Base-by-base conservation (phyloP, 495 filamentous ascomycete species). In the Hypoxylon lenormandii region DNA sequence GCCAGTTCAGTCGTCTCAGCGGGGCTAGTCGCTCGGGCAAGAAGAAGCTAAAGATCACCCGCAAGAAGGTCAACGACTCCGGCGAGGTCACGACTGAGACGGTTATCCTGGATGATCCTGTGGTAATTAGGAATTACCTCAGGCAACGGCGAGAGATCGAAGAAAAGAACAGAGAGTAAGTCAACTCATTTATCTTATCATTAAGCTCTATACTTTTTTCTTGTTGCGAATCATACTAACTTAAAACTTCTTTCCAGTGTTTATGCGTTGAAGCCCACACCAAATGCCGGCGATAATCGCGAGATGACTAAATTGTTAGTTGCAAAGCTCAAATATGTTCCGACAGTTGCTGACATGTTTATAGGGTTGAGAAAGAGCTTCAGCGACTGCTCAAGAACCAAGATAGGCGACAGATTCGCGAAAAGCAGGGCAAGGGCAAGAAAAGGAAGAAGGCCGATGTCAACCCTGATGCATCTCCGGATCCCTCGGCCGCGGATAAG, bases 321-420 rank as follows among this genome's bases (percentile, higher is more conserved):
- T 64, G 81, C 8, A 22, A 46, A 2, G 1, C 10, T 28, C 15
- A 59, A 48, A 30, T 19, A 5, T 21, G 82, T 80, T 84, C 72
- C 15, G 75, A 74, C 19, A 52, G 23, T 30, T 60, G 36, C 74
- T 76, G 69, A 73, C 59, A 49, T 36, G 8, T 43, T 19, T 13
- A 28, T n/a, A 93, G 91, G 30, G 81, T 97, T 54, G 82, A 90
- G 64, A 84, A 85, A 59, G 95, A 99, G 76, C 83, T 94, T 28
- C 86, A 84, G 40, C 91, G 95, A 50, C 84, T 99, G 4, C 84
- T 93, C 68, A 89, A 91, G 67, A 99, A 99, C 80, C 91, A 91
- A 73, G 94, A 97, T 58, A 92, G 95, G 45, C 90, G 92, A 45
- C 87, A 92, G 72, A 92, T 91, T 52, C 93, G 95, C 69, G 95